These are phyloP conservation scores for Alternaria brassicae DNA, from an alignment of 2,329 filamentous ascomycete species.

Conservation along the genomic window DNA sequence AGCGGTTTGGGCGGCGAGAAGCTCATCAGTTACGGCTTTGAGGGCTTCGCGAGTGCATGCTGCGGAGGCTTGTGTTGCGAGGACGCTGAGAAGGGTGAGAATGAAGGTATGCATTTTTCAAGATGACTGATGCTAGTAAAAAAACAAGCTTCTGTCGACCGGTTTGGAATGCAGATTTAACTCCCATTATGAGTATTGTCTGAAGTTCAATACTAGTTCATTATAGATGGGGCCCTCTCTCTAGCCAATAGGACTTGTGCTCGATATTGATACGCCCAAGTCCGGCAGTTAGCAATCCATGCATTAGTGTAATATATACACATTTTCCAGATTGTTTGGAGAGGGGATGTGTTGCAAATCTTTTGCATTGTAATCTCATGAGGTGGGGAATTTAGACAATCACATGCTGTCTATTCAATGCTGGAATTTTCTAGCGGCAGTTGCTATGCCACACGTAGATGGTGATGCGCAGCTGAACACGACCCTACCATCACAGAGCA, in stretches of 20 bases:
- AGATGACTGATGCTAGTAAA: no score
- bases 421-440: neutral
- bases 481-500: neutral
- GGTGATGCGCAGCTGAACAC: neutral
- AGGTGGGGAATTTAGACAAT: neutral
- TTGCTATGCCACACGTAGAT: neutral
- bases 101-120: conserved; percentile 9
- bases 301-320: neutral
- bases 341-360: neutral
- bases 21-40: conserved; percentile 26
- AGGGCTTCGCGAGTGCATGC: conserved; percentile 33
- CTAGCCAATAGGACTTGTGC: neutral
- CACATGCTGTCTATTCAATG: neutral
- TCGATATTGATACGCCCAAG: neutral
- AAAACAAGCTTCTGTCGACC: neutral
- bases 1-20: conserved; percentile 30
- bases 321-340: conserved; percentile 1
- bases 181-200: neutral
- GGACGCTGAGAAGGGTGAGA: neutral
- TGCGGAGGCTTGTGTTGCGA: conserved; percentile 21
- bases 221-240: neutral
- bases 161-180: neutral
- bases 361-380: neutral
- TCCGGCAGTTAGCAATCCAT: conserved; percentile 13
- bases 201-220: neutral